These are phyloP conservation scores for Cryptosporidium bovis DNA, from an alignment of 169 alveolate genomes.

Conservation along the genomic window DNA sequence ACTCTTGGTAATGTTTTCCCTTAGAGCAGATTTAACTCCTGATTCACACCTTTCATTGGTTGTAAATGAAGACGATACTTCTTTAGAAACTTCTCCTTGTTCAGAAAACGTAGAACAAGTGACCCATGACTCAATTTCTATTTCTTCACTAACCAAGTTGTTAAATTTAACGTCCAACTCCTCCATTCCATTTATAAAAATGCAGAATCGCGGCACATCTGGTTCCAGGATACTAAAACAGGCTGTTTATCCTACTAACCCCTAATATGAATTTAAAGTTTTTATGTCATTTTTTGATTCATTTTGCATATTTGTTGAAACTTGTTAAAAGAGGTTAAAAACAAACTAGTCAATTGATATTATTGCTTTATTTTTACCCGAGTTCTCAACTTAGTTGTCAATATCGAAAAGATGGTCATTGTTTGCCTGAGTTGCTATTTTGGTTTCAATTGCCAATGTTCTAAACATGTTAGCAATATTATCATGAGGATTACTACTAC, in stretches of 20 bases:
- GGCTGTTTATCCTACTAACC: too few species aligned
- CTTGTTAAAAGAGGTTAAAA: too few species aligned
- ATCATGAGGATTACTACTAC: constrained; percentile 57
- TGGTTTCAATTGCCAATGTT: constrained; percentile 49
- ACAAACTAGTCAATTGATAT: too few species aligned
- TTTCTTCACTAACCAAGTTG: constrained; percentile 34
- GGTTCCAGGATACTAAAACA: too few species aligned
- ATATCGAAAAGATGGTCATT: constrained; percentile 45
- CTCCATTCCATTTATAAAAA: neutral
- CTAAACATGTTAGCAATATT: constrained; percentile 65
- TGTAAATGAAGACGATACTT: too few species aligned
- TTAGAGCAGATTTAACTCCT: too few species aligned
- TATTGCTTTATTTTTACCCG: too few species aligned
- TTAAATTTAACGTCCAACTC: neutral
- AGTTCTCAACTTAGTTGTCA: constrained; percentile 1
- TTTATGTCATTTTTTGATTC: too few species aligned
- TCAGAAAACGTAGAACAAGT: neutral
- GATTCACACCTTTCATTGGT: too few species aligned
- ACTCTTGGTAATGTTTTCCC: too few species aligned
- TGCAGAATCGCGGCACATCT: neutral
- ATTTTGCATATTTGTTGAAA: too few species aligned
- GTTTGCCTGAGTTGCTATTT: constrained; percentile 46
- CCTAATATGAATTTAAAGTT: too few species aligned
- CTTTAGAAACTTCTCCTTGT: neutral
- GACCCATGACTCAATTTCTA: constrained; percentile 30